Conservation (phyloP, 2,329 filamentous ascomycete species). For the Cadophora sp. region DNA sequence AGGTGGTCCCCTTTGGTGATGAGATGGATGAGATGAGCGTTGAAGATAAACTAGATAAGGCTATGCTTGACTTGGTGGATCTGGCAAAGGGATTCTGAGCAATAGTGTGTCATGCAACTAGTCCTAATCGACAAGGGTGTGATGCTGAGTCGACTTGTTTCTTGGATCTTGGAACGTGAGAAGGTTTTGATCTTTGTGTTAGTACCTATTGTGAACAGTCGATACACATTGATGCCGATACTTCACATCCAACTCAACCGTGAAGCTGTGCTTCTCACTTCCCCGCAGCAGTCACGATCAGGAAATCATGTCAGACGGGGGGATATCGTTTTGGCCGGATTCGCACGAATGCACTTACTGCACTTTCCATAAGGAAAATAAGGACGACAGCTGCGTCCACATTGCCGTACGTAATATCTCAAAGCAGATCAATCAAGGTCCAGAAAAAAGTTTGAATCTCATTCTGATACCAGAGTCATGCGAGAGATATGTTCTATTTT, state of each 20-base stretch:
- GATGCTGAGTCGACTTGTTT: too few species aligned
- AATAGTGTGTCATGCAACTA: too few species aligned
- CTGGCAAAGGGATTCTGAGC: not conserved
- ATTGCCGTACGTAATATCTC: not conserved
- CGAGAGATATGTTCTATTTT: too few species aligned
- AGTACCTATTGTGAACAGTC: too few species aligned
- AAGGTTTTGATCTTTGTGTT: too few species aligned
- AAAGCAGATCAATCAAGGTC: too few species aligned
- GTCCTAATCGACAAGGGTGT: too few species aligned
- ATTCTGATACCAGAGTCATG: too few species aligned
- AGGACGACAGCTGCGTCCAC: not conserved
- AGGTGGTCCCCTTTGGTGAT: slow-evolving; percentile 48
- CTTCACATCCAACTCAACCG: not conserved
- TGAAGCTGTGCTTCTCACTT: not conserved
- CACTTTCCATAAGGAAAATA: not conserved
- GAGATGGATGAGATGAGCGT: not conserved
- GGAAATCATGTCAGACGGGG: not conserved
- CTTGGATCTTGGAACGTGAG: too few species aligned
- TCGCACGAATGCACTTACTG: not conserved
- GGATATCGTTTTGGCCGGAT: not conserved
- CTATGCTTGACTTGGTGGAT: not conserved
- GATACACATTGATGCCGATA: not conserved
- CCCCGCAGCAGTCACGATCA: not conserved
- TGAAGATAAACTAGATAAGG: not conserved
- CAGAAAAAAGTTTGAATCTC: too few species aligned